A percentile compares a stretch with the other conserved stretches of the same genome.
These are phyloP conservation scores for Auriscalpium vulgare DNA, from an alignment of 768 basidiomycete species.

Conservation along the genomic window DNA sequence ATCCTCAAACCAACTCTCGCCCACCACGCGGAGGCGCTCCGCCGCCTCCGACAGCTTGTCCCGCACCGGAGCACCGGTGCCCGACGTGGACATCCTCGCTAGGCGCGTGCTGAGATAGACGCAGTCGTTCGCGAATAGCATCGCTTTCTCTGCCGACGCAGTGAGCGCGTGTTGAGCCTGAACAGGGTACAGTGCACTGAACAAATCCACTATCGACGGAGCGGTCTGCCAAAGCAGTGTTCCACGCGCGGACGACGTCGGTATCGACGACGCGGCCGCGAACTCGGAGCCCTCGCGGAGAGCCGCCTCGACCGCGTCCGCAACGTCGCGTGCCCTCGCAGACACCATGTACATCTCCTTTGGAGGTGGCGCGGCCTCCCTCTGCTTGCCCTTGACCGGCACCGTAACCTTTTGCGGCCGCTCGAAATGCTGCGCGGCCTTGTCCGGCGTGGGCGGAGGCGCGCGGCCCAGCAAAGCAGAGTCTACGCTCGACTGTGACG, in stretches of 20 bases:
- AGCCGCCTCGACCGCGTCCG: constrained; percentile 8
- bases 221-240: constrained; percentile 52
- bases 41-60: constrained; percentile 46
- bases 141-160: constrained; percentile 42
- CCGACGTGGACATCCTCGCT: constrained; percentile 25
- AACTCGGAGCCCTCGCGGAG: constrained; percentile 37
- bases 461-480: constrained; percentile 17
- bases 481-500: constrained; percentile 4
- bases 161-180: constrained; percentile 39
- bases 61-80: constrained; percentile 23
- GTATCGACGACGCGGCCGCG: constrained; percentile 45
- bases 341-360: constrained; percentile 9
- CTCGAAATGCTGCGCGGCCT: background rate
- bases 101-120: constrained; percentile 41
- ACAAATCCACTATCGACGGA: constrained; percentile 65
- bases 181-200: constrained; percentile 71
- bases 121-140: constrained; percentile 82
- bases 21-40: constrained; percentile 42
- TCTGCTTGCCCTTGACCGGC: background rate
- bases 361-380: background rate
- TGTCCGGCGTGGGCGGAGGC: constrained; percentile 21
- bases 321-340: constrained; percentile 6
- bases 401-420: background rate
- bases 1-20: constrained; percentile 65
- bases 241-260: constrained; percentile 28